Evolutionary conservation across 2,329 filamentous ascomycete genomes (phyloP), one percentile per base, ranked within the genome.

Genomic region (Davidsoniella virescens): DNA sequence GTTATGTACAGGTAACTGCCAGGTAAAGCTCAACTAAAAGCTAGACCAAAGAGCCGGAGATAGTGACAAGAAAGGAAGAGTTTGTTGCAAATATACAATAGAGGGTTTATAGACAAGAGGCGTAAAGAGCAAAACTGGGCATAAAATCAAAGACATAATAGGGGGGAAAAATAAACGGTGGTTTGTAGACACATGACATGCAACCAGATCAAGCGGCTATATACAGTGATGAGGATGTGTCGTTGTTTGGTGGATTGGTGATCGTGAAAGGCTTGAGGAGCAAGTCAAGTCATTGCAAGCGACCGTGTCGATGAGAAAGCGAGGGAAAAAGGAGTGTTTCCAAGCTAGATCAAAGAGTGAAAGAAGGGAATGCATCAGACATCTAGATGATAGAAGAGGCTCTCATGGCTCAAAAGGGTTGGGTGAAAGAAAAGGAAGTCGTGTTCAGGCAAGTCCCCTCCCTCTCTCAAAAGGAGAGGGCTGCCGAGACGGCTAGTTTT

Each of bases 161-260:
- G 29, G 44, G 39, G 29, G 44, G 39, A 29, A n/a, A 38, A 38
- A 23, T 17, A 20, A 37, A 9, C 23, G 17, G 23, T 44, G 29
- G n/a, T 20, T 25, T 49, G 42, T 49, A 33, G 47, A 45, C 16
- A 49, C 47, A 49, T 9, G 33, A 43, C 16, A 38, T n/a, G 47
- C 38, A 49, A 25, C 47, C 47, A 49, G 26, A 49, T 49, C 47
- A 17, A 23, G 37, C 29, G 33, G 36, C 17, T 49, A 49, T 49
- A 26, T 49, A 49, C 47, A 49, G 39, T 42, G 47, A 49, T 41
- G 8, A 42, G 47, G 38, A 16, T 36, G 25, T 29, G 14, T 33
- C 26, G 26, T 33, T 33, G 26, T 33, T 10, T 3, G 26, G 8
- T 10, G 38, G n/a, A 12, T n/a, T 26, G 20, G 37, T 29, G 44